A percentile compares a stretch with the other conserved stretches of the same genome.
Conservation (phyloP, 1,284 basidiomycete genomes). For the Ceratorhiza oryzae-sativae region DNA sequence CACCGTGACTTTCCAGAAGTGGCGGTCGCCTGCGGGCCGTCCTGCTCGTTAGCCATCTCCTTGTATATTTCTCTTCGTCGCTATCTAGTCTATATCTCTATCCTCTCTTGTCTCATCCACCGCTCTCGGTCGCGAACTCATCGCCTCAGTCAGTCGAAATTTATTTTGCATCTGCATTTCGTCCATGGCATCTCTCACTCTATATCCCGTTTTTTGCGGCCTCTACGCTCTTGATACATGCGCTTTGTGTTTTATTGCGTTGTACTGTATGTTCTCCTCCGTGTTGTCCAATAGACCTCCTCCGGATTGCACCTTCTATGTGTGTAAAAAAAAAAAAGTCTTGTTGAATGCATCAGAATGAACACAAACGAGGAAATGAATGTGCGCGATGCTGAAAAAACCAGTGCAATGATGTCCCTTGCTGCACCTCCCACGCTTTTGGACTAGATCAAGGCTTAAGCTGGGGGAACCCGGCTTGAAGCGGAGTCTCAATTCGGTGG, state of each 20-base stretch:
- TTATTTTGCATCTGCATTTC: conserved; percentile 39
- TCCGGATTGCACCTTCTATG: background rate
- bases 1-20: conserved; percentile 37
- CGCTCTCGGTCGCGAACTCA: conserved; percentile 29
- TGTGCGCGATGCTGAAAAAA: background rate
- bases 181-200: conserved; percentile 33
- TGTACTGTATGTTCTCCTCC: conserved; percentile 26
- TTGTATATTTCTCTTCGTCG: conserved; percentile 27
- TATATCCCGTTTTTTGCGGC: conserved; percentile 23
- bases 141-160: conserved; percentile 38
- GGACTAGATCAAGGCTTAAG: background rate
- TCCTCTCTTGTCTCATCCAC: background rate
- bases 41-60: conserved; percentile 38
- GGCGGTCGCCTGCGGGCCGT: conserved; percentile 35
- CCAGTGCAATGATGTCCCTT: conserved; percentile 2
- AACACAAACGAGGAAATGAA: background rate
- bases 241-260: conserved; percentile 20
- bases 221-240: conserved; percentile 32
- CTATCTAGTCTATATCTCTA: conserved; percentile 5
- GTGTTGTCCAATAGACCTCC: conserved; percentile 37
- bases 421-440: background rate
- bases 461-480: background rate
- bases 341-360: background rate
- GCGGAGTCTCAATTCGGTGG: conserved; percentile 24
- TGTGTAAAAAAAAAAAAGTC: background rate